Evolutionary conservation across 75 land plant genomes (phyloP), one percentile per base, ranked within the genome.

Genomic region (Pseudotsuga menziesii): DNA sequence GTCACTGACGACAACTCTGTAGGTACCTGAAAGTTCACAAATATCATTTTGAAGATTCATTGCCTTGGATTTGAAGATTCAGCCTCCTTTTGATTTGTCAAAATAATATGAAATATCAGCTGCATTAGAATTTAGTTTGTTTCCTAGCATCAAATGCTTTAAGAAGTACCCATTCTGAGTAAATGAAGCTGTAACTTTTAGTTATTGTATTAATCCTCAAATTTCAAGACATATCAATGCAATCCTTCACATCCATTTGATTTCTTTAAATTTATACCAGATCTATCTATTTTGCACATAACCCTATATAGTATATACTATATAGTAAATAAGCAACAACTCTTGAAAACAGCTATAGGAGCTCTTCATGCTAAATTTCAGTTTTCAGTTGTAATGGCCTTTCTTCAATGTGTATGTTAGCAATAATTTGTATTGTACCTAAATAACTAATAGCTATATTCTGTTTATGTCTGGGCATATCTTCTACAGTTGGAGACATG

Each of bases 401-500:
- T 63, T 32, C 20, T 2, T 63, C 35, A 32, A 63, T 29, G 5
- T 63, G 60, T 16, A 63, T 63, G 6, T 63, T 19, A 15, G 16
- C 39, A 63, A 11, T 6, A 63, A 63, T 19, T 63, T 27, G 17
- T 1, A 52, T 73, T 44, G 0, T 44, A 44, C 52, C 9, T 1
- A 44, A 44, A 44, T 20, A 55, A 73, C 29, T 23, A 14, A 44
- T 27, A 72, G 19, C 5, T 55, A 73, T 44, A 44, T 16, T 73
- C 9, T 55, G 57, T 22, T 52, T 57, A 58, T 74, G 8, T 26
- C 22, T 39, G 20, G 56, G 17, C 59, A 52, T 74, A 52, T 54
- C 57, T 73, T 54, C 57, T 73, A 60, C 82, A 96, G 99, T 96
- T 88, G 99, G 99, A 59, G 99, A 96, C 78, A 66, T 96, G 80